Base-by-base conservation (phyloP, 495 filamentous ascomycete genomes). In the Penicillium waksmanii region DNA sequence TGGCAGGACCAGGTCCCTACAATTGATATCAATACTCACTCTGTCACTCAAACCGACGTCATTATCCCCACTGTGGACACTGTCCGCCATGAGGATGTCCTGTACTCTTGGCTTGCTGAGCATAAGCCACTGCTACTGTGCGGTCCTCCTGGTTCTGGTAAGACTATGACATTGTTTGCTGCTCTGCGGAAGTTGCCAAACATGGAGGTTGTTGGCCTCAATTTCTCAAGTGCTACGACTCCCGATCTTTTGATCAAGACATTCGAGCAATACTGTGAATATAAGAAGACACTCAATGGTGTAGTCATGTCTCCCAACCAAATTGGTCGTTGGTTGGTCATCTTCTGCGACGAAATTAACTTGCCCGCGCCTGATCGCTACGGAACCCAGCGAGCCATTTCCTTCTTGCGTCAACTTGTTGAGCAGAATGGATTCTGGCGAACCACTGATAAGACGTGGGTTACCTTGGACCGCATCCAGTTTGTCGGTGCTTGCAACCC, bases 261-360 rank as follows among this genome's bases (percentile, higher is more conserved):
- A 0, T 97, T 99, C 61, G 95, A 98, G 77, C 95, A 99, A 72
- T 97, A 99, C 70, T 99, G 95, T 73, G 95, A 99, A 73, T 99
- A 99, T 75, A 91, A 91, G 77, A 98, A 98, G 82, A 98, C 95
- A 15, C 79, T 98, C 23, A 98, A 94, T 65, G 95, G 95, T 48
- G 91, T 98, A 23, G 89, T 97, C 61, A 89, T 99, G 69, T 96
- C 94, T 49, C 95, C 95, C 2, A 95, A 87, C 47, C 96, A 98
- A 67, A 94, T 99, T 68, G 95, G 95, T 33, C 89, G 96, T 64
- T 99, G 95, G 95, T 82, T 99, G 27, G 95, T 99, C 34, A 82
- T 99, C 47, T 99, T 99, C 82, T 99, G 95, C 70, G 95, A 99
- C 68, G 95, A 99, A 73, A 97, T 99, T 76, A 99, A 99, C 75